These are phyloP conservation scores for Blastocystis sp. DNA, from an alignment of 352 stramenopile species.

Conservation along the genomic window DNA sequence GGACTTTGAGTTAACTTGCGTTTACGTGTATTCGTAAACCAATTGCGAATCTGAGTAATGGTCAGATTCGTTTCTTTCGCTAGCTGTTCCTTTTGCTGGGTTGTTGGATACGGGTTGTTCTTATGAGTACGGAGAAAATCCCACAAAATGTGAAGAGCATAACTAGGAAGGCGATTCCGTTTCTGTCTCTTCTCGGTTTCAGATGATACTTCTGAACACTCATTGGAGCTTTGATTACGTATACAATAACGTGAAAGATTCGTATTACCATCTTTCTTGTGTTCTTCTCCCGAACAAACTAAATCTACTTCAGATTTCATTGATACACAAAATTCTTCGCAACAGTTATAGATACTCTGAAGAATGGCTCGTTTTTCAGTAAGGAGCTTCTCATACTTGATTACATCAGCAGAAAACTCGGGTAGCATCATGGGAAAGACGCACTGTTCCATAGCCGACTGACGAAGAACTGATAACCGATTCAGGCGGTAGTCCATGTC, in stretches of 20 bases:
- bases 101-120: slow-evolving; percentile 42
- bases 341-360: slow-evolving; percentile 41
- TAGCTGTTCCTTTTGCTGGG: slow-evolving; percentile 34
- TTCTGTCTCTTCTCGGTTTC: neutral
- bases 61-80: slow-evolving; percentile 40
- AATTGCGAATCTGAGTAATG: slow-evolving; percentile 55
- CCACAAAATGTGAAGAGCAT: slow-evolving; percentile 24
- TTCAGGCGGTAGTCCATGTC: neutral
- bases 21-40: slow-evolving; percentile 64
- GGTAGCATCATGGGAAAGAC: neutral
- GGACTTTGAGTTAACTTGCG: slow-evolving; percentile 24
- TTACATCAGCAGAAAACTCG: neutral
- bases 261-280: no score
- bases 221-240: neutral
- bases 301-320: slow-evolving; percentile 22
- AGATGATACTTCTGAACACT: neutral
- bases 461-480: neutral
- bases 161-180: slow-evolving; percentile 16
- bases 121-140: slow-evolving; percentile 22
- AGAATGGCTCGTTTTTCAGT: slow-evolving; percentile 2
- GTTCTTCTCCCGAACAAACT: neutral
- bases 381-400: slow-evolving; percentile 12
- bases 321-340: slow-evolving; percentile 32
- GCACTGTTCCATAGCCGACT: neutral
- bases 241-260: no score